Percentiles rank a stretch among this genome's conserved stretches.
Conservation (phyloP, 108 stramenopile genomes). For the Nitzschia palea region DNA sequence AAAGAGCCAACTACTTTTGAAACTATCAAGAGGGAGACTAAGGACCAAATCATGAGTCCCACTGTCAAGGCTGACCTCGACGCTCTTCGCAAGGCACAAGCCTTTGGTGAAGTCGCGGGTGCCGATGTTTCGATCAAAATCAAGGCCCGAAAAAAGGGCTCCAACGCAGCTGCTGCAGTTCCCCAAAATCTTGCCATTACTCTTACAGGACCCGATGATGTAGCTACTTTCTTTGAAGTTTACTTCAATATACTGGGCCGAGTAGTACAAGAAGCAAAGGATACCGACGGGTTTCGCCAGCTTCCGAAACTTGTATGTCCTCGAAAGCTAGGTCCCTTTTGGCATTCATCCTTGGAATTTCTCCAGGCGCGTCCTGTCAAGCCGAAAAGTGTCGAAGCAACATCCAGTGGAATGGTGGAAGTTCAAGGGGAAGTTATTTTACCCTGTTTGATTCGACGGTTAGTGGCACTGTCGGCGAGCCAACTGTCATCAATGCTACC, state of each 20-base stretch:
- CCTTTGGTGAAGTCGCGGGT: conserved; percentile 40
- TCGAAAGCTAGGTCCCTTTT: conserved; percentile 53
- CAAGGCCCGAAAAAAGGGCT: not conserved
- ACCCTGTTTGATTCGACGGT: conserved; percentile 49
- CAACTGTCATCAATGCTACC: not conserved
- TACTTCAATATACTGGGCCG: conserved; percentile 54
- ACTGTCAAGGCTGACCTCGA: conserved; percentile 56
- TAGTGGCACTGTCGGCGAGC: not conserved
- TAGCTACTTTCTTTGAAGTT: conserved; percentile 58
- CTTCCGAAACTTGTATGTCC: conserved; percentile 60
- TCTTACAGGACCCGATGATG: conserved; percentile 58
- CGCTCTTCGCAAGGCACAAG: conserved; percentile 53
- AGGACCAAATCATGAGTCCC: conserved; percentile 12
- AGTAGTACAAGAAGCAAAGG: not conserved
- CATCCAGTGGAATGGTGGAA: conserved; percentile 24
- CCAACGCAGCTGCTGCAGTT: not conserved
- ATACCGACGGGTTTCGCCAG: not conserved
- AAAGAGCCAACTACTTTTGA: not conserved
- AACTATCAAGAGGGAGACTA: not conserved
- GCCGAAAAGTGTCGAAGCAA: not conserved
- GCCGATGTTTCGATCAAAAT: conserved; percentile 52
- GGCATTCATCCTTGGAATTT: conserved; percentile 43
- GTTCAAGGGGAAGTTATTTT: conserved; percentile 42
- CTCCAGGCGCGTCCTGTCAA: conserved; percentile 25
- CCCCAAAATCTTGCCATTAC: conserved; percentile 18